These are phyloP conservation scores for Barnettozyma wickerhamii DNA, from an alignment of 805 yeast genomes.

Conservation along the genomic window DNA sequence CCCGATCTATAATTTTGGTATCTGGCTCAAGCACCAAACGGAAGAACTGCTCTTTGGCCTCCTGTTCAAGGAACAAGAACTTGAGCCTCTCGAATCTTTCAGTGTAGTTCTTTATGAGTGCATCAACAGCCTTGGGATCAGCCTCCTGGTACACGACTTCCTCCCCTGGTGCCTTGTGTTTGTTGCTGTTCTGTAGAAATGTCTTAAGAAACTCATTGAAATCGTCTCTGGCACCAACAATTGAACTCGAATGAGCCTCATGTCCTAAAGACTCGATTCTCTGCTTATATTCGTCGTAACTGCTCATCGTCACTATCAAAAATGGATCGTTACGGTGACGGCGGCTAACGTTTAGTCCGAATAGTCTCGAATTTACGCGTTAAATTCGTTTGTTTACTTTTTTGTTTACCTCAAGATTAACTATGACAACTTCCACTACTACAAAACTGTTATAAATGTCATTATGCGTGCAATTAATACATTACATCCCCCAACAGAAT, in stretches of 20 bases:
- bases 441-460: no score
- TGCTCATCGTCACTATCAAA: no score
- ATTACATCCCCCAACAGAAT: no score
- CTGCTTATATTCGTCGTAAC: no score
- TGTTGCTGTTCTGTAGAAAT: neutral
- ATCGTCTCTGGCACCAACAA: slow-evolving; percentile 4
- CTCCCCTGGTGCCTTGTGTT: neutral
- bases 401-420: slow-evolving; percentile 2
- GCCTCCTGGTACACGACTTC: slow-evolving; percentile 1
- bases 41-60: slow-evolving; percentile 63
- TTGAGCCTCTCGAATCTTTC: slow-evolving; percentile 47
- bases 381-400: neutral
- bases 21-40: slow-evolving; percentile 40
- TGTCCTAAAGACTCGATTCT: neutral
- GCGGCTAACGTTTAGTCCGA: no score
- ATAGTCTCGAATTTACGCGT: no score
- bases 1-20: slow-evolving; percentile 26
- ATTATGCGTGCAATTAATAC: neutral
- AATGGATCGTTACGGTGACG: no score
- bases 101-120: slow-evolving; percentile 32
- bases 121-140: slow-evolving; percentile 31
- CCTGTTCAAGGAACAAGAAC: slow-evolving; percentile 67
- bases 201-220: slow-evolving; percentile 3
- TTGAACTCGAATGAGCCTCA: neutral
- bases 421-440: no score